phyloP scores from a whole-genome alignment of 805 yeast species.

The Diddensiella transvaalensis region DNA sequence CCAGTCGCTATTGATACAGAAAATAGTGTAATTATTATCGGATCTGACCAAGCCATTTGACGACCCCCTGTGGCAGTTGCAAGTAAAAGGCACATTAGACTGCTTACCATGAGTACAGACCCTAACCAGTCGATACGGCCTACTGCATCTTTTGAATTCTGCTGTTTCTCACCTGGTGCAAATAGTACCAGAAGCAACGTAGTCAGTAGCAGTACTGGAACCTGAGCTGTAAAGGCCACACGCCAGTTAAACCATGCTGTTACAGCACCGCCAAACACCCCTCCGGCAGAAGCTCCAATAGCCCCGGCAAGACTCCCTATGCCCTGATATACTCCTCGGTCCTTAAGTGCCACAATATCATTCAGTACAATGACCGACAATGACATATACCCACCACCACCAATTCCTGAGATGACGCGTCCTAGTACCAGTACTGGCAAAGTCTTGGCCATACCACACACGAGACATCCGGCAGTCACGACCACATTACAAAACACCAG shows the following conservation, averaged over 20 bases:
- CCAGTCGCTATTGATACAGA: constrained; percentile 34
- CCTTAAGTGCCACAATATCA: constrained; percentile 71
- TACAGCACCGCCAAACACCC: constrained; percentile 52
- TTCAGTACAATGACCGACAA: constrained; percentile 71
- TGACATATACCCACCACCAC: constrained; percentile 85
- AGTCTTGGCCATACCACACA: constrained; percentile 50
- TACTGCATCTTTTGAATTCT: constrained; percentile 20
- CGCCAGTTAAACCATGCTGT: constrained; percentile 63
- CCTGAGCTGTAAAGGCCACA: constrained; percentile 40
- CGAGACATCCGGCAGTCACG: constrained; percentile 46
- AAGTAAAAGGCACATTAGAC: constrained; percentile 55
- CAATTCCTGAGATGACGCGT: constrained; percentile 77
- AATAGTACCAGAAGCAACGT: constrained; percentile 20
- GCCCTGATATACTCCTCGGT: constrained; percentile 82
- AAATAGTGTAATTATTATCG: constrained; percentile 38
- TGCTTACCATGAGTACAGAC: constrained; percentile 52
- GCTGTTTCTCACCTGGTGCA: constrained; percentile 1
- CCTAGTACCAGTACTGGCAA: constrained; percentile 65
- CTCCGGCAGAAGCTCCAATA: constrained; percentile 72
- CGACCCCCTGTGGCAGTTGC: constrained; percentile 67
- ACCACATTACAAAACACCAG: constrained; percentile 40
- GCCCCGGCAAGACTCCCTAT: constrained; percentile 72
- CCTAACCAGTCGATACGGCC: constrained; percentile 63
- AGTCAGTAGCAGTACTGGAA: constrained; percentile 39
- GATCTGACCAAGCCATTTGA: constrained; percentile 46